These are phyloP conservation scores for Bolboschoenus planiculmis DNA, from an alignment of 176 grass and related monocot species.

Conservation along the genomic window DNA sequence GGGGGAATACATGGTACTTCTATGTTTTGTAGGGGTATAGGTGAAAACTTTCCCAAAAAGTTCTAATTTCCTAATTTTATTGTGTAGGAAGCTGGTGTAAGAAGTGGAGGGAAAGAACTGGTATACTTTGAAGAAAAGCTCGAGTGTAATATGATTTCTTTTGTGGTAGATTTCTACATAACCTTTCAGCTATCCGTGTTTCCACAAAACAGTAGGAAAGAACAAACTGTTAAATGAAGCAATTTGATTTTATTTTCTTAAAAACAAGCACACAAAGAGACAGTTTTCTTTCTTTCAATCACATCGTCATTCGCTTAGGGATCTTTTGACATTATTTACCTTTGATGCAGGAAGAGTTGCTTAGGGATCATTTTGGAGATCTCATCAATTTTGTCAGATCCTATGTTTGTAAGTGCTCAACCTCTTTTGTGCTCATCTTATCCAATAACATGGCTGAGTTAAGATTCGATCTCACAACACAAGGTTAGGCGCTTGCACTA, in stretches of 20 bases:
- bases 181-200: background rate
- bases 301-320: background rate
- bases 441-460: background rate
- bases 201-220: background rate
- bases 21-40: background rate
- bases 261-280: background rate
- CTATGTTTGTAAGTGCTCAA: slow-evolving; percentile 45
- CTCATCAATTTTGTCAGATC: slow-evolving; percentile 62
- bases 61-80: slow-evolving; percentile 1
- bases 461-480: background rate
- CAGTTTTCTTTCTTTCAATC: background rate
- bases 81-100: slow-evolving; percentile 49
- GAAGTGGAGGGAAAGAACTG: slow-evolving; percentile 46
- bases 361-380: slow-evolving; percentile 71
- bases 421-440: background rate
- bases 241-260: background rate
- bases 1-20: background rate
- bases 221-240: background rate
- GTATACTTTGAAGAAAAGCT: slow-evolving; percentile 71
- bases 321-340: slow-evolving; percentile 7
- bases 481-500: background rate
- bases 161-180: slow-evolving; percentile 50
- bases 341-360: slow-evolving; percentile 66
- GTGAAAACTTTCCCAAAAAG: background rate
- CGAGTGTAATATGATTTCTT: slow-evolving; percentile 62